Evolutionary conservation across 2,329 filamentous ascomycete genomes (phyloP).

Genomic region (Trichophyton mentagrophytes): DNA sequence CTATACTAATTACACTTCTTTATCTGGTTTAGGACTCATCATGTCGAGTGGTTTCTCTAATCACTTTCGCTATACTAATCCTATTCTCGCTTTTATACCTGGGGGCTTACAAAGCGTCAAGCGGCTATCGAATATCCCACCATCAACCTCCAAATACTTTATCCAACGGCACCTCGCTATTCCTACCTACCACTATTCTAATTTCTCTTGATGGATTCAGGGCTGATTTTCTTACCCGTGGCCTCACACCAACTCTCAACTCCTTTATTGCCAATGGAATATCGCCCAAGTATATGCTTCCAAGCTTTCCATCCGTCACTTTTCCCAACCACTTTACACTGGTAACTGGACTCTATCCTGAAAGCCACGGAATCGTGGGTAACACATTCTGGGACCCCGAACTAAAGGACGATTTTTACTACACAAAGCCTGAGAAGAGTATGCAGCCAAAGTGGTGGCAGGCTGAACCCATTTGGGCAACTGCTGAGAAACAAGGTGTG

Average conservation of each 20-base stretch:
- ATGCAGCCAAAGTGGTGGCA: conserved; percentile 88
- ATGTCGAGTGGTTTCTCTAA: conserved; percentile 25
- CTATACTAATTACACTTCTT: neutral
- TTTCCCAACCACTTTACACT: conserved; percentile 95
- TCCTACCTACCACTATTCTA: conserved; percentile 81
- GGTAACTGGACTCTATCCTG: conserved; percentile 81
- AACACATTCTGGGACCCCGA: conserved; percentile 89
- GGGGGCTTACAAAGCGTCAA: conserved; percentile 45
- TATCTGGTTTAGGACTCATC: conserved; percentile 12
- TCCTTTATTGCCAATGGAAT: conserved; percentile 70
- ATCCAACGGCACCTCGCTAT: conserved; percentile 76
- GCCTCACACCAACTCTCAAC: conserved; percentile 69
- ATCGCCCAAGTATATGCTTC: conserved; percentile 82
- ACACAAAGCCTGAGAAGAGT: conserved; percentile 62
- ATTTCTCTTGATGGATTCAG: conserved; percentile 94
- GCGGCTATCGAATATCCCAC: conserved; percentile 21
- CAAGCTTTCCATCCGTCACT: conserved; percentile 89
- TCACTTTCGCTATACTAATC: conserved; percentile 35
- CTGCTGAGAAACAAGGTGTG: conserved; percentile 70
- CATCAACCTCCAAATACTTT: conserved; percentile 21
- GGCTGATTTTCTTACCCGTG: conserved; percentile 77
- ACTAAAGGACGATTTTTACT: conserved; percentile 68
- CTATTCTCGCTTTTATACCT: conserved; percentile 45
- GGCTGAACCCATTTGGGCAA: conserved; percentile 87
- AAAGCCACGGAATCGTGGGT: conserved; percentile 82